Conservation (phyloP, 2,329 filamentous ascomycete genomes). For the Colletotrichum navitas region DNA sequence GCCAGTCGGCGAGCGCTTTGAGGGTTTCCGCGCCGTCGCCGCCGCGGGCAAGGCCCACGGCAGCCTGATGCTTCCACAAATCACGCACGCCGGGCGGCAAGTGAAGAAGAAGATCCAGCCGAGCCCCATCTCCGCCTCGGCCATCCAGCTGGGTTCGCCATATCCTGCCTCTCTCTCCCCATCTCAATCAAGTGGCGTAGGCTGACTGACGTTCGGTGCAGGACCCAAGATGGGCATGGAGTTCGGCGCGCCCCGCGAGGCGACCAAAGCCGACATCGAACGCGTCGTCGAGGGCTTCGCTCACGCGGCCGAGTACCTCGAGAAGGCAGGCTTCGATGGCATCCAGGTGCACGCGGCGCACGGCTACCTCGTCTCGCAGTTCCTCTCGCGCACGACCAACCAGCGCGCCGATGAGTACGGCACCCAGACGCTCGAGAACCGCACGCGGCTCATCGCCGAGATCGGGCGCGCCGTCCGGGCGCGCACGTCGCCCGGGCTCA, state of each 20-base stretch:
- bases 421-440: conserved; percentile 56
- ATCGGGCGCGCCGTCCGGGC: conserved; percentile 53
- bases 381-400: conserved; percentile 63
- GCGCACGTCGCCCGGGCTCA: conserved; percentile 50
- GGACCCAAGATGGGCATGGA: conserved; percentile 46
- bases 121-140: conserved; percentile 57
- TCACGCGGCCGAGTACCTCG: conserved; percentile 70
- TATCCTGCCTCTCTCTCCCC: no score
- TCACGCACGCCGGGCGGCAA: conserved; percentile 74
- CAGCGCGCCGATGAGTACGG: conserved; percentile 65
- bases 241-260: conserved; percentile 64
- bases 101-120: conserved; percentile 49
- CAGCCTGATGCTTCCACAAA: conserved; percentile 70
- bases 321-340: conserved; percentile 72
- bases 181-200: not conserved
- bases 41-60: conserved; percentile 68
- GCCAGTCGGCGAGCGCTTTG: conserved; percentile 69
- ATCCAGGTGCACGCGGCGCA: conserved; percentile 66
- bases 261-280: conserved; percentile 66
- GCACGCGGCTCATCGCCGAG: conserved; percentile 60
- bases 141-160: conserved; percentile 50
- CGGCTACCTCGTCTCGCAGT: conserved; percentile 67
- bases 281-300: conserved; percentile 71
- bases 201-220: not conserved
- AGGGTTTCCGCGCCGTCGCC: conserved; percentile 70